These are phyloP conservation scores for Gamsiella multidivaricata DNA, from an alignment of 192 early-diverging fungal genomes.

Conservation along the genomic window DNA sequence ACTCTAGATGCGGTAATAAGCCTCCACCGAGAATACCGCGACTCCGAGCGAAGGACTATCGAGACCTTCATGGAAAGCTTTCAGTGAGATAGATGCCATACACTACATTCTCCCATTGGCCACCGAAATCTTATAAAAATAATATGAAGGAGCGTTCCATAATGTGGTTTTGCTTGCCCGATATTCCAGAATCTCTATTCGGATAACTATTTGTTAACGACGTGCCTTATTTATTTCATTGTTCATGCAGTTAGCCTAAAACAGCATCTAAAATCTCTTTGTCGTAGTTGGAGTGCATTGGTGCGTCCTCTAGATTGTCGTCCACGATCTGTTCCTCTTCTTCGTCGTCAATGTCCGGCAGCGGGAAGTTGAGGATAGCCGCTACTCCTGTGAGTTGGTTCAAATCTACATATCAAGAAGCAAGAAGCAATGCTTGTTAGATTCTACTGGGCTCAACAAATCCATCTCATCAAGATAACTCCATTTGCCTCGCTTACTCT, in stretches of 20 bases:
- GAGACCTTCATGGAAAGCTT: not conserved
- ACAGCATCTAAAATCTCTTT: conserved; percentile 35
- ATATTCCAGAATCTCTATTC: no score
- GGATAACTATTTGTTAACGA: no score
- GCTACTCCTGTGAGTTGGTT: conserved; percentile 95
- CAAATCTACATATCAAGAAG: conserved; percentile 67
- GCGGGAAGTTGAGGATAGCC: conserved; percentile 91
- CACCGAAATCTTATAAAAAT: no score
- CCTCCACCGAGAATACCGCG: conserved; percentile 27
- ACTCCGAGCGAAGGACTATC: conserved; percentile 7
- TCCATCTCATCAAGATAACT: no score
- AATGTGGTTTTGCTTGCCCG: no score
- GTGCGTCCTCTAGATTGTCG: conserved; percentile 41
- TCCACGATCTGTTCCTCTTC: conserved; percentile 55
- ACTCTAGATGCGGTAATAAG: conserved; percentile 16
- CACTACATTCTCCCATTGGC: no score
- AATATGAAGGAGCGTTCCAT: no score
- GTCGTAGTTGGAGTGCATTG: conserved; percentile 43
- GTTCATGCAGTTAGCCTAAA: conserved; percentile 37
- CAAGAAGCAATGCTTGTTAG: no score
- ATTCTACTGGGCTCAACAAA: no score
- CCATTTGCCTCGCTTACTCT: conserved; percentile 69
- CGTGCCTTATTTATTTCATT: no score
- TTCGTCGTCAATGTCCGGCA: conserved; percentile 86
- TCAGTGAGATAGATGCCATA: no score